Conservation (phyloP, 2,329 filamentous ascomycete species). For the Penicillium sp. region DNA sequence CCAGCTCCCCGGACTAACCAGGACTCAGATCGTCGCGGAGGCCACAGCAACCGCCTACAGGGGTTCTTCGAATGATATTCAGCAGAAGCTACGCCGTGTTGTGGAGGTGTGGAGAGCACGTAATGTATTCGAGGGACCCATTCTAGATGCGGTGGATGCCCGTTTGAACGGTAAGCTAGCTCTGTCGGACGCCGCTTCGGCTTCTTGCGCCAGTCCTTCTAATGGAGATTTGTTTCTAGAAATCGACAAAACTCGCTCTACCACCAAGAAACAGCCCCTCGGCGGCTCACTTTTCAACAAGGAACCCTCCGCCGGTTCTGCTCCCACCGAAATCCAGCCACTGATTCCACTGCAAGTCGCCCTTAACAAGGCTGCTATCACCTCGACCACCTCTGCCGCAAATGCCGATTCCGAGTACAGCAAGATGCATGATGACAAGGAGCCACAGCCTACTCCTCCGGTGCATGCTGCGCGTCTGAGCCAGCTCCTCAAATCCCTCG, state of each 20-base stretch:
- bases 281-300: conserved; percentile 73
- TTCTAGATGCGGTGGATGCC: conserved; percentile 78
- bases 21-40: conserved; percentile 71
- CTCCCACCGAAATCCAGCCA: conserved; percentile 75
- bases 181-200: background rate
- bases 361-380: conserved; percentile 69
- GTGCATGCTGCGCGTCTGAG: conserved; percentile 90
- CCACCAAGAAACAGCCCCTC: conserved; percentile 56
- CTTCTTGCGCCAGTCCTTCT: conserved; percentile 5
- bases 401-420: conserved; percentile 79
- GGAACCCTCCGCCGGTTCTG: conserved; percentile 50
- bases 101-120: conserved; percentile 93
- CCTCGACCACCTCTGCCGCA: conserved; percentile 65
- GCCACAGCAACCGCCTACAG: conserved; percentile 90
- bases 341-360: conserved; percentile 73
- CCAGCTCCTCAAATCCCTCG: conserved; percentile 83
- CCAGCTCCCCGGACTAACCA: conserved; percentile 20
- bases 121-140: conserved; percentile 75
- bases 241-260: conserved; percentile 56
- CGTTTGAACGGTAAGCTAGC: conserved; percentile 69
- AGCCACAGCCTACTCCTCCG: conserved; percentile 72
- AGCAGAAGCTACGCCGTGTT: conserved; percentile 82
- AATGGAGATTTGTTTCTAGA: conserved; percentile 39
- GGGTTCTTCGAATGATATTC: conserved; percentile 79
- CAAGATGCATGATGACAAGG: conserved; percentile 73